Percentiles rank a stretch among this genome's conserved stretches.
Evolutionary conservation across 2,329 filamentous ascomycete species (phyloP).

Genomic region (Colletotrichum shisoi): DNA sequence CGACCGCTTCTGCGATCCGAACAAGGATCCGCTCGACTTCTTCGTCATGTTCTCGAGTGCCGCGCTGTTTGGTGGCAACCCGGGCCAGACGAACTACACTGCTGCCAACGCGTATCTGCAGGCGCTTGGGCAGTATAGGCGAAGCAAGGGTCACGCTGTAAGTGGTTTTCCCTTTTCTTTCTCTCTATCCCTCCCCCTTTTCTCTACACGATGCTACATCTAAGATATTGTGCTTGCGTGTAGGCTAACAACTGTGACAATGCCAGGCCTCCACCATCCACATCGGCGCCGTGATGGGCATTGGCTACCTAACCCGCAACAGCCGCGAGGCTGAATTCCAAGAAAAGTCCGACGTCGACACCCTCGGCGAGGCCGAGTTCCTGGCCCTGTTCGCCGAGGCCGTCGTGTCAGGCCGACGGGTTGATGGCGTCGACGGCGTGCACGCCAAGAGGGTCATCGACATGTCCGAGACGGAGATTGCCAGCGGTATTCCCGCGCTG

Average conservation of each 20-base stretch:
- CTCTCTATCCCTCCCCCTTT: too few relatives aligned
- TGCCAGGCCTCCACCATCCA: constrained; percentile 46
- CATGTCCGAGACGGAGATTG: constrained; percentile 6
- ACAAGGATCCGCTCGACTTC: constrained; percentile 46
- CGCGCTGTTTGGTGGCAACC: constrained; percentile 43
- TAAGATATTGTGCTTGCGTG: too few relatives aligned
- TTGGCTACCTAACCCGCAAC: constrained; percentile 51
- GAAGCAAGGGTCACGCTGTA: constrained; percentile 49
- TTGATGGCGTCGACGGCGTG: background rate
- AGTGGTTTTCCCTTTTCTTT: background rate
- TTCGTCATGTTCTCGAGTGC: constrained; percentile 48
- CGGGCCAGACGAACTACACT: constrained; percentile 55
- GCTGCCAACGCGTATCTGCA: constrained; percentile 56
- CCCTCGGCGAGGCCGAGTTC: constrained; percentile 47
- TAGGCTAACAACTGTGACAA: too few relatives aligned
- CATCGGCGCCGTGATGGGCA: constrained; percentile 51
- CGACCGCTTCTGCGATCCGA: constrained; percentile 42
- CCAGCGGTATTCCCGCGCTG: constrained; percentile 13
- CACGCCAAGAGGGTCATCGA: background rate
- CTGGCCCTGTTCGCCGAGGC: constrained; percentile 55
- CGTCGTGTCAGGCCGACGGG: constrained; percentile 47
- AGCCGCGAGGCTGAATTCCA: constrained; percentile 32
- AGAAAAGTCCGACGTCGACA: constrained; percentile 28
- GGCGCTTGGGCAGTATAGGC: constrained; percentile 48
- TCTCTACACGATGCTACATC: too few relatives aligned